Evolutionary conservation across 352 stramenopile species (phyloP), one percentile per base, ranked within the genome.

Genomic region (Pseudoperonospora humuli): DNA sequence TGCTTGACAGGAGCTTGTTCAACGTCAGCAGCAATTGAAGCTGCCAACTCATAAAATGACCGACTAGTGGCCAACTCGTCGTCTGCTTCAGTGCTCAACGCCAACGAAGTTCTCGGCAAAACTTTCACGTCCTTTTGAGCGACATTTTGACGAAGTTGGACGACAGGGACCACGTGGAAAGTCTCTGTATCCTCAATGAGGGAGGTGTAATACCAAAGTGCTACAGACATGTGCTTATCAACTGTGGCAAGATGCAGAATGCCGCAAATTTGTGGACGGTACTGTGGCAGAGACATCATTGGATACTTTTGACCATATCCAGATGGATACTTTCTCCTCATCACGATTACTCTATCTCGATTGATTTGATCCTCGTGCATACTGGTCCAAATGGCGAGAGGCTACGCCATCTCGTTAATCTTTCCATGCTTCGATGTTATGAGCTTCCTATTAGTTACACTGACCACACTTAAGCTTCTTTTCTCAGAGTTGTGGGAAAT

Each of bases 191-290:
- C 29, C 9, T 45, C 36, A 10, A 40, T 19, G 13, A 57, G n/a
- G 33, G 56, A 61, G 55, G 50, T 57, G 38, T 64, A 64, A 23
- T 61, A 64, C 55, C 55, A 64, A 25, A 18, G 29, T 18, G 34
- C 23, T 11, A 27, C 26, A 13, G 38, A 52, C 55, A 61, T 64
- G 28, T 46, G n/a, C n/a, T 64, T 7, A 11, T 18, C 36, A 5
- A n/a, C 19, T 7, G 36, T 34, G 32, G 44, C 31, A 59, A 11
- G 20, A 45, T 55, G 17, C 3, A 32, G 28, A 60, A 55, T 54
- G 38, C 1, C 20, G 13, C n/a, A n/a, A n/a, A n/a, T n/a, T n/a
- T n/a, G n/a, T n/a, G n/a, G n/a, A n/a, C n/a, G n/a, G n/a, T n/a
- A n/a, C n/a, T n/a, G n/a, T n/a, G n/a, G n/a, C n/a, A n/a, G n/a